Percentiles rank a stretch among this genome's conserved stretches.
phyloP scores from a whole-genome alignment of 345 rosid species.

The Kandelia obovata region DNA sequence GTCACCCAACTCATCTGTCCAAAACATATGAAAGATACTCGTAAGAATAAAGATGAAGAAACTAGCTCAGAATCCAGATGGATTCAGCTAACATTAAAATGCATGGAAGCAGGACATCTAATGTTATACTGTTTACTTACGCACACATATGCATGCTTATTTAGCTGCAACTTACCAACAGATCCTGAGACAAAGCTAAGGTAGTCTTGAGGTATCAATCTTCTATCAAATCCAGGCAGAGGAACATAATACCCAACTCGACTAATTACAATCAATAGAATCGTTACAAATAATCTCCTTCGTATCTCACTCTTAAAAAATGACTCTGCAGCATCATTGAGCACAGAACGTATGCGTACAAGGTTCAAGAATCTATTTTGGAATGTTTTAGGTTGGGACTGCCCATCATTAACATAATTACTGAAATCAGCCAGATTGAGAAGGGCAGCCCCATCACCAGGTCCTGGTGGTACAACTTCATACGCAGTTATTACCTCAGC shows the following conservation, averaged over 20 bases:
- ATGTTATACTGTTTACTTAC: not conserved
- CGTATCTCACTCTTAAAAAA: constrained; percentile 94
- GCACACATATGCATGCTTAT: not conserved
- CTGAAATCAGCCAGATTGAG: constrained; percentile 19
- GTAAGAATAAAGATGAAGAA: not conserved
- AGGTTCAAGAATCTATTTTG: constrained; percentile 71
- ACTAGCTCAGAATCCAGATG: not conserved
- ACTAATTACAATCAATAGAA: constrained; percentile 60
- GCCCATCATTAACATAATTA: constrained; percentile 20
- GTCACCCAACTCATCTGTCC: constrained; percentile 83
- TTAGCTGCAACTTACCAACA: constrained; percentile 52
- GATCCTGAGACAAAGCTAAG: constrained; percentile 88
- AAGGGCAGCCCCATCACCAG: constrained; percentile 29
- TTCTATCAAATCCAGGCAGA: constrained; percentile 85
- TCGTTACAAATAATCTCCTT: constrained; percentile 77
- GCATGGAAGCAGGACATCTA: not conserved
- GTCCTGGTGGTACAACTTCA: constrained; percentile 34
- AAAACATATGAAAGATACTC: constrained; percentile 5
- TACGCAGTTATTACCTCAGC: constrained; percentile 31
- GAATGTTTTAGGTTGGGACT: constrained; percentile 47
- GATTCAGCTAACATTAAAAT: constrained; percentile 8
- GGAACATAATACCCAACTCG: constrained; percentile 91
- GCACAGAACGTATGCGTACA: constrained; percentile 63
- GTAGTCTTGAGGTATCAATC: constrained; percentile 81
- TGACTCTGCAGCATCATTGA: constrained; percentile 66